A percentile compares a stretch with the other conserved stretches of the same genome.
phyloP scores from a whole-genome alignment of 225 moss, liverwort and hornwort species.

The Takakia lepidozioides region DNA sequence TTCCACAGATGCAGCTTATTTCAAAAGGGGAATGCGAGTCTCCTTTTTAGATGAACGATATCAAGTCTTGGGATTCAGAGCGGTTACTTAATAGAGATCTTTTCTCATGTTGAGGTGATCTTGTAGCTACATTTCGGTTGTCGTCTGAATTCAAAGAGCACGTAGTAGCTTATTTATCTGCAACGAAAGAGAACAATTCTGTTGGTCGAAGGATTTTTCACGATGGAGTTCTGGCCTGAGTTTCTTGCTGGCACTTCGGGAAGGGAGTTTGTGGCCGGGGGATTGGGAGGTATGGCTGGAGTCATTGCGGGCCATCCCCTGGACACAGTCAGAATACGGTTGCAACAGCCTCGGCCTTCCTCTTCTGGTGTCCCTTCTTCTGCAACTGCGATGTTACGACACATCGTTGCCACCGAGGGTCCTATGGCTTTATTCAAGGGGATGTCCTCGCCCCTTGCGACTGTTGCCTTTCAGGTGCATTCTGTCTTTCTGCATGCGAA shows the following conservation, averaged over 20 bases:
- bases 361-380: constrained; percentile 42
- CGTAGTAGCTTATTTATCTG: no score
- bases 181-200: no score
- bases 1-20: no score
- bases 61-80: no score
- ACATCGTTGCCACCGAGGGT: constrained; percentile 80
- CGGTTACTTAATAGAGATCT: no score
- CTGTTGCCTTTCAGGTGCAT: constrained; percentile 90
- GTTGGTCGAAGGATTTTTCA: no score
- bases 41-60: no score
- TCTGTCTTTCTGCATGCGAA: no score
- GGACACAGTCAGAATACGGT: constrained; percentile 81
- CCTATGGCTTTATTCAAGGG: constrained; percentile 89
- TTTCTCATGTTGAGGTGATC: no score
- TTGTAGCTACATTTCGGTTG: no score
- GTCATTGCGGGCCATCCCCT: constrained; percentile 89
- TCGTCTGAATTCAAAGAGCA: no score
- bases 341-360: constrained; percentile 71
- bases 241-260: constrained; percentile 82
- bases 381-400: constrained; percentile 57
- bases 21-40: no score
- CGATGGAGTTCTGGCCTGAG: constrained; percentile 98
- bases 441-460: constrained; percentile 86
- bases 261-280: constrained; percentile 88
- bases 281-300: constrained; percentile 88